A percentile compares a stretch with the other conserved stretches of the same genome.
Conservation (phyloP, 176 grass and related monocot genomes). For the Oryza officinalis region DNA sequence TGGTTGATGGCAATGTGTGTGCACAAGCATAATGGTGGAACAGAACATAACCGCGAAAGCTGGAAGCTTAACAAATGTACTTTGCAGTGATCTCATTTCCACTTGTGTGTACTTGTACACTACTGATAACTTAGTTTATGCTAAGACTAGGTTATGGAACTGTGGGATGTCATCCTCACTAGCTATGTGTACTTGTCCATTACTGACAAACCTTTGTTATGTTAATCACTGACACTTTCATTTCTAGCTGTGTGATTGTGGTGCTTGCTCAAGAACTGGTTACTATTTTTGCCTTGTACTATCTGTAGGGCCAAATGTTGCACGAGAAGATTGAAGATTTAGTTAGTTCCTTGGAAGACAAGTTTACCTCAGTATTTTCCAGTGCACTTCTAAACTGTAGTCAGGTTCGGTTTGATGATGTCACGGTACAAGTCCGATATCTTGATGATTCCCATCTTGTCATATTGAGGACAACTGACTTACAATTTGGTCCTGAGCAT, state of each 20-base stretch:
- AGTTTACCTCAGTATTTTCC: slow-evolving; percentile 43
- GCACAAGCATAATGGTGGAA: background rate
- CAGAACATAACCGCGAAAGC: background rate
- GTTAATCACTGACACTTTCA: background rate
- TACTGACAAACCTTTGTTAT: background rate
- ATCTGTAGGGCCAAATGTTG: slow-evolving; percentile 65
- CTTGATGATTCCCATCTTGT: slow-evolving; percentile 51
- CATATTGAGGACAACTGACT: slow-evolving; percentile 40
- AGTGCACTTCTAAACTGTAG: slow-evolving; percentile 55
- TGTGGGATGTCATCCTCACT: background rate
- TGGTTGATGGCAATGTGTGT: background rate
- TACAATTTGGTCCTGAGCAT: slow-evolving; percentile 58
- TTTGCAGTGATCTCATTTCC: background rate
- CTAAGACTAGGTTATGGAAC: background rate
- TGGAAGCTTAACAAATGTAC: background rate
- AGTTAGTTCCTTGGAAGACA: slow-evolving; percentile 54
- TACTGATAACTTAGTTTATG: background rate
- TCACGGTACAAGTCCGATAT: slow-evolving; percentile 45
- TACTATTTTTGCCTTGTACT: background rate
- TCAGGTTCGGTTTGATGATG: slow-evolving; percentile 48
- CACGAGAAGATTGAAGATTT: slow-evolving; percentile 64
- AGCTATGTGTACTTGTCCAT: background rate
- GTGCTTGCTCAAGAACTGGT: slow-evolving; percentile 12
- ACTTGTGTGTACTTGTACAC: background rate
- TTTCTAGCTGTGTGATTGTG: background rate